Conservation (phyloP, 306 rosid genomes). For the Cucumis cinereus region DNA sequence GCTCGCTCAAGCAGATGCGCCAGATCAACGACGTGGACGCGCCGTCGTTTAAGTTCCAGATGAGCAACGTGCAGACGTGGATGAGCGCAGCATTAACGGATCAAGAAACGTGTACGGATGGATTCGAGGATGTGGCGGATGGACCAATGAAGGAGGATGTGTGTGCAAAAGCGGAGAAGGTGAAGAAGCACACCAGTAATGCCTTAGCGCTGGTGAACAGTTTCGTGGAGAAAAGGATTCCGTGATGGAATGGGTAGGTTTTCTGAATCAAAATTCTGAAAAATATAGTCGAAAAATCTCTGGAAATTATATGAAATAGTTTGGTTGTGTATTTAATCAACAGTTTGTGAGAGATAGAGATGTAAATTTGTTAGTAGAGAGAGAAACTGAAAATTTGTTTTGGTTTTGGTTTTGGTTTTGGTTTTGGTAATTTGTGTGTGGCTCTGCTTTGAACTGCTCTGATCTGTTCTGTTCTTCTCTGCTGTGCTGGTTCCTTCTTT, state of each 20-base stretch:
- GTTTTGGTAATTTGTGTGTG: not conserved
- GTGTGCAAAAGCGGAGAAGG: constrained; percentile 25
- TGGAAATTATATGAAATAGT: not conserved
- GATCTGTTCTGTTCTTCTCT: not conserved
- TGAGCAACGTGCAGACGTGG: constrained; percentile 99
- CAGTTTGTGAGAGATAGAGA: not conserved
- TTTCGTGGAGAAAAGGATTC: constrained; percentile 39
- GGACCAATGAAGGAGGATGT: constrained; percentile 48
- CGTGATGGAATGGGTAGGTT: constrained; percentile 13
- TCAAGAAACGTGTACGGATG: constrained; percentile 93
- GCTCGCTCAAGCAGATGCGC: constrained; percentile 79
- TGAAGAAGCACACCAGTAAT: constrained; percentile 74
- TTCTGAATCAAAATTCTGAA: not conserved
- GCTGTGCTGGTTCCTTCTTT: constrained; percentile 6
- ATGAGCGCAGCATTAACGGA: constrained; percentile 98
- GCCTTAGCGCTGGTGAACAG: constrained; percentile 78
- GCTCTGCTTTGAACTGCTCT: not conserved
- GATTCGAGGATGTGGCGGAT: constrained; percentile 54
- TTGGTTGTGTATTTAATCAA: not conserved
- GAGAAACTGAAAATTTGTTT: constrained; percentile 1
- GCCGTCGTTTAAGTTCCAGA: constrained; percentile 56
- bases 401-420: not conserved
- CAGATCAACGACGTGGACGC: constrained; percentile 26
- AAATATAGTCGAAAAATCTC: not conserved
- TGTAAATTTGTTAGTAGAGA: not conserved